phyloP scores from a whole-genome alignment of 331 rosid species.

The Malus hybrid region DNA sequence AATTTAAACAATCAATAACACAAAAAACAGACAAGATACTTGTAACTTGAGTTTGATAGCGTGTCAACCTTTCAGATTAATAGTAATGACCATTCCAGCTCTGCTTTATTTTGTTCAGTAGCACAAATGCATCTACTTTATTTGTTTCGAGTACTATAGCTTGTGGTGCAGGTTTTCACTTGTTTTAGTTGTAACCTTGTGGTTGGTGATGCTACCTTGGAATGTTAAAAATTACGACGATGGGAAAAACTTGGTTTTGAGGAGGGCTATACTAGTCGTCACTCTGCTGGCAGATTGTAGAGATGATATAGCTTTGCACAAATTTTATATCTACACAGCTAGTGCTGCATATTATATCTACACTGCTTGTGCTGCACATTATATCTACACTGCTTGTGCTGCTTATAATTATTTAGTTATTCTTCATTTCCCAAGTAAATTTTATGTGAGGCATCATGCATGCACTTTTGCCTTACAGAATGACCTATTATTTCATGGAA shows the following conservation, averaged over 20 bases:
- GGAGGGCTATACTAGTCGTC: not conserved
- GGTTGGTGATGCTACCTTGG: not conserved
- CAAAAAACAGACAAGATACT: conserved; percentile 22
- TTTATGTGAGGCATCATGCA: no score
- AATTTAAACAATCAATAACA: conserved; percentile 44
- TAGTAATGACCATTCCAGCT: conserved; percentile 24
- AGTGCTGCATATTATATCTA: no score
- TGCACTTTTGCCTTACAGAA: conserved; percentile 34
- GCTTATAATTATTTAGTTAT: no score
- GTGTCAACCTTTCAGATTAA: conserved; percentile 41
- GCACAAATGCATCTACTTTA: not conserved
- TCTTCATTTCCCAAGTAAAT: no score
- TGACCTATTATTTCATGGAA: conserved; percentile 97
- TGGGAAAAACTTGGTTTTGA: not conserved
- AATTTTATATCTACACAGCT: no score
- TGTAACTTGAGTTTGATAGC: conserved; percentile 30
- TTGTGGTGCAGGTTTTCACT: not conserved
- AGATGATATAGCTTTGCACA: not conserved
- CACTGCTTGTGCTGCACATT: no score
- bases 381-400: not conserved
- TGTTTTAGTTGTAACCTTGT: not conserved
- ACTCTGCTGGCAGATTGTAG: not conserved
- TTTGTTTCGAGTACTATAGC: not conserved
- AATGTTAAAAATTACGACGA: not conserved
- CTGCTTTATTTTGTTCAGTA: conserved; percentile 1